Conservation (phyloP, 1,284 basidiomycete species). For the Anthracocystis setariae region DNA sequence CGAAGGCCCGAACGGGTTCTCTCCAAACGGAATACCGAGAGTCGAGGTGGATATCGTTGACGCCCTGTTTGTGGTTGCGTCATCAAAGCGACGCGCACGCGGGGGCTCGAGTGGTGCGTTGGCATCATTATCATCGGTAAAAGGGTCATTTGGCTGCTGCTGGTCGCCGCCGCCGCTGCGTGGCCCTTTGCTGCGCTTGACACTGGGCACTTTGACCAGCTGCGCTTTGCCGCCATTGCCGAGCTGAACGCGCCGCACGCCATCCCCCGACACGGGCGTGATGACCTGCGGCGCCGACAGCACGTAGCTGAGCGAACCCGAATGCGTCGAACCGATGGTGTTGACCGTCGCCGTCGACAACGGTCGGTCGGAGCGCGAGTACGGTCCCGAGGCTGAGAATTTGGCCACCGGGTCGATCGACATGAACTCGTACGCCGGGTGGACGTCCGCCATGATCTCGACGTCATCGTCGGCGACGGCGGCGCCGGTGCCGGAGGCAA, state of each 20-base stretch:
- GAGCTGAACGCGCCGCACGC: conserved; percentile 36
- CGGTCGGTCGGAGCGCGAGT: conserved; percentile 11
- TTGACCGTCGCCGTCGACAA: conserved; percentile 35
- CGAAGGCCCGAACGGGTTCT: conserved; percentile 25
- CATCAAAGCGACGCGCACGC: conserved; percentile 8
- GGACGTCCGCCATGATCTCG: background rate
- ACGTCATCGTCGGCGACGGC: background rate
- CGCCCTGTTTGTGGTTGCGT: background rate
- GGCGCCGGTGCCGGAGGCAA: conserved; percentile 6
- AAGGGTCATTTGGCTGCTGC: background rate
- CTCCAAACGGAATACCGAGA: conserved; percentile 44
- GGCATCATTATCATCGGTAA: conserved; percentile 1
- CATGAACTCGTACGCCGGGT: conserved; percentile 37
- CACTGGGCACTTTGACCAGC: conserved; percentile 26
- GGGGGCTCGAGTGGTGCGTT: conserved; percentile 11
- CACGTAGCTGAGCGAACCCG: conserved; percentile 32
- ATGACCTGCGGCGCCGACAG: conserved; percentile 48
- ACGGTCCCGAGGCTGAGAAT: too few relatives aligned
- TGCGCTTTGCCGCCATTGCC: conserved; percentile 48
- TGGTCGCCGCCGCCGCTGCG: too few relatives aligned
- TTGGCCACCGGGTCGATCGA: conserved; percentile 43
- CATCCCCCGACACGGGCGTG: conserved; percentile 36
- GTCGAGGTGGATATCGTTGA: conserved; percentile 29
- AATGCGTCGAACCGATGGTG: conserved; percentile 33
- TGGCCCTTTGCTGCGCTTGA: too few relatives aligned